Base-by-base conservation (phyloP, 371 early-diverging fungal species). In the Mortierella sp. region DNA sequence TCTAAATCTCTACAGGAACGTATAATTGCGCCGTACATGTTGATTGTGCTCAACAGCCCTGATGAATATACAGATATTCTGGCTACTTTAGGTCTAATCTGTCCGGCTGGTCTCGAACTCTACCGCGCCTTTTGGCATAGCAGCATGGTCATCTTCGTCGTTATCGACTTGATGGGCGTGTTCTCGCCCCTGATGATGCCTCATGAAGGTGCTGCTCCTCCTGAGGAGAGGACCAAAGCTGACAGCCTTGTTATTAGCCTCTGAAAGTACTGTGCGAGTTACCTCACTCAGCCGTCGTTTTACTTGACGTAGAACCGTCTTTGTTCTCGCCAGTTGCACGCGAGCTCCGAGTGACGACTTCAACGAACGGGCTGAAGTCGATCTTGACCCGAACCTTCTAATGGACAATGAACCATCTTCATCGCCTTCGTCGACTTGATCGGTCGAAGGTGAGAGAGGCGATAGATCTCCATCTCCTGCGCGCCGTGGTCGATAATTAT, bases 231-330 rank as follows among this genome's bases (percentile, higher is more conserved):
- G 17, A 1, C 56, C 48, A 31, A 14, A 46, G 47, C 19, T 56
- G 27, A 53, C 46, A 24, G 59, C 64, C 34, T 56, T 59, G 19
- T 55, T n/a, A n/a, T n/a, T 62, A 12, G 72, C 62, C 14, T 62
- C 57, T 1, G 62, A 54, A n/a, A 62, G 47, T 24, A 66, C 48
- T 1, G 51, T 44, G 11, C 43, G 41, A 8, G 67, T 55, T 0
- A 50, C 73, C 3, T 43, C 37, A 37, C 59, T 66, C 26, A 72
- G 8, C 9, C 63, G 47, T 9, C 59, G 57, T 46, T 72, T 72
- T 26, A 66, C 63, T 39, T 72, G 67, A 2, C 63, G 62, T n/a
- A 72, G 47, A 8, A 59, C 63, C 2, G 66, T 66, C 50, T 66
- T 72, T 28, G 67, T 72, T 57, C 43, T 46, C 31, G 61, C 31